Evolutionary conservation across 1,139 yeast species (phyloP).

Genomic region (Lodderomyces margitis): DNA sequence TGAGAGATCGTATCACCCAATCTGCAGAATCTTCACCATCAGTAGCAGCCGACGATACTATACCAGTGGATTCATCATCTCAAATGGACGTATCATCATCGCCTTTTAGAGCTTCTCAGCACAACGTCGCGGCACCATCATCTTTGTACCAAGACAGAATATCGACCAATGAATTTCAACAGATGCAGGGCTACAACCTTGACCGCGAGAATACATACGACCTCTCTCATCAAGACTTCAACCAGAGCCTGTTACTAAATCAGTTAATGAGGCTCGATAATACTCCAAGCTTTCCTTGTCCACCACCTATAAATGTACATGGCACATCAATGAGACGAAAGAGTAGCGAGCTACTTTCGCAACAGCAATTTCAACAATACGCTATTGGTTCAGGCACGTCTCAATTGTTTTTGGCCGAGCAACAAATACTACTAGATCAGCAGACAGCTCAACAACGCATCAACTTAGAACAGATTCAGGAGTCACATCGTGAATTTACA

Average conservation of each 20-base stretch:
- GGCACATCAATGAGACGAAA: not conserved
- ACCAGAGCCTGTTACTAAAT: conserved; percentile 2
- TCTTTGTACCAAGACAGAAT: not conserved
- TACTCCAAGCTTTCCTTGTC: not conserved
- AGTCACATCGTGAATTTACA: not conserved
- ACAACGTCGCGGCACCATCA: not conserved
- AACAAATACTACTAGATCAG: conserved; percentile 5
- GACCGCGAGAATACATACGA: not conserved
- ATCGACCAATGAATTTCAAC: not conserved
- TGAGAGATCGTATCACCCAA: not conserved
- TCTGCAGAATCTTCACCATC: conserved; percentile 1
- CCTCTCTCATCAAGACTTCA: not conserved
- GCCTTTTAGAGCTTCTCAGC: not conserved
- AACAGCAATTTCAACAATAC: not conserved
- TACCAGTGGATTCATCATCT: conserved; percentile 1
- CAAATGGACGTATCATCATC: conserved; percentile 1
- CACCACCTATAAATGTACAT: not conserved
- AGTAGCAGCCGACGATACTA: conserved; percentile 3
- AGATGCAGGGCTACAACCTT: not conserved
- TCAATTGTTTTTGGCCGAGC: conserved; percentile 1
- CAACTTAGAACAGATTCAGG: not conserved
- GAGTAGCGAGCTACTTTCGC: not conserved
- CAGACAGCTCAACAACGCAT: conserved; percentile 6
- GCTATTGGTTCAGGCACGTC: not conserved
- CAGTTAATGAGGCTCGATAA: conserved; percentile 4